A percentile compares a stretch with the other conserved stretches of the same genome.
phyloP scores from a whole-genome alignment of 345 rosid genomes.

The Raphanus sativus region DNA sequence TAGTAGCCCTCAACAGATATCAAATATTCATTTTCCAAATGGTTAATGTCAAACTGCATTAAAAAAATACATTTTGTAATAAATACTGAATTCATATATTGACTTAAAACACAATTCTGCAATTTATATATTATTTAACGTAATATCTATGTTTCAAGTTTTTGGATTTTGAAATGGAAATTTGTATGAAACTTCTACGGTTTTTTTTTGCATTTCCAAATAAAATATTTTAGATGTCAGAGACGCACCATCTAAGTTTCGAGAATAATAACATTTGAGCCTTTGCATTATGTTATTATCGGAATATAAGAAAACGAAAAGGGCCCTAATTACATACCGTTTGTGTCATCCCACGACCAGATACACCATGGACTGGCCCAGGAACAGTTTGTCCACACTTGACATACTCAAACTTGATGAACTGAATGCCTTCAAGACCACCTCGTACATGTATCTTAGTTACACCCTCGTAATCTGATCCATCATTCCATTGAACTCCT shows the following conservation, averaged over 20 bases:
- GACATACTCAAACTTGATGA: not conserved
- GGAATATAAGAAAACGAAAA: not conserved
- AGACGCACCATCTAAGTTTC: too few species aligned
- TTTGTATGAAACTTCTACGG: too few species aligned
- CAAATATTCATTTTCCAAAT: not conserved
- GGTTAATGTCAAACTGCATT: not conserved
- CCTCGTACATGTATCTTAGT: not conserved
- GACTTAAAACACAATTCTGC: too few species aligned
- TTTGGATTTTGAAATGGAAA: too few species aligned
- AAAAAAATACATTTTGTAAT: too few species aligned
- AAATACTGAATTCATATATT: too few species aligned
- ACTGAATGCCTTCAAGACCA: not conserved
- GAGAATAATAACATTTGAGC: not conserved
- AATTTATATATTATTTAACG: too few species aligned
- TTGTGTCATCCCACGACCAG: not conserved
- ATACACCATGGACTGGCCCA: not conserved
- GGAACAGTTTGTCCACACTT: not conserved
- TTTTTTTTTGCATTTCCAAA: too few species aligned
- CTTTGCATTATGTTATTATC: not conserved
- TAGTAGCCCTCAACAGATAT: not conserved
- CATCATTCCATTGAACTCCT: constrained; percentile 30
- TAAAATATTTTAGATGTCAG: too few species aligned
- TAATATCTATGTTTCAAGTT: too few species aligned
- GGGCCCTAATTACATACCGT: not conserved
- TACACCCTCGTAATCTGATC: not conserved